Evolutionary conservation across 169 alveolate genomes (phyloP), one percentile per base, ranked within the genome.

Genomic region (Babesia ovata): DNA sequence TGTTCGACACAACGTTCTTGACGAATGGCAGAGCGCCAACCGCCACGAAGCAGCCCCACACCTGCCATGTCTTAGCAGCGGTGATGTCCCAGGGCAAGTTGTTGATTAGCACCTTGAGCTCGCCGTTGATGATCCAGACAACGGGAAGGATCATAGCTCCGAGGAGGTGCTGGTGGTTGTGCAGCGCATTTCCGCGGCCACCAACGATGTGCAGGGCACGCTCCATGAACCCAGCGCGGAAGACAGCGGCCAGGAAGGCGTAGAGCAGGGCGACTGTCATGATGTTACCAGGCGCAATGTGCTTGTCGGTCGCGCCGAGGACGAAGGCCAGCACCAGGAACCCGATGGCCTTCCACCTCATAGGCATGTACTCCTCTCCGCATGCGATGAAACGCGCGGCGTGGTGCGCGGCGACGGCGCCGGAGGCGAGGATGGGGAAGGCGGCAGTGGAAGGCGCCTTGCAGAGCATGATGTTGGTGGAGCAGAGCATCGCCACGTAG

Each of bases 331-430:
- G 65, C 54, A 94, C 79, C 70, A 94, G 85, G 73, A 93, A 70
- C 0, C 92, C 92, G 29, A 95, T 91, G 33, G 97, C 93, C 70
- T 91, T 92, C 96, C 97, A 93, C 33, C 97, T 84, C 88, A 94
- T 79, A 7, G 96, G 96, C 95, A 94, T 87, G 87, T 95, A 94
- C 59, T 93, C 96, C 74, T 95, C 96, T 42, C 97, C 98, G 63
- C 98, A 95, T 44, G 96, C 97, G 74, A 95, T 84, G 71, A 94
- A 95, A 57, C 98, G 93, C 63, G 96, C 93, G 36, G 94, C 94
- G 76, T 95, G 98, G 72, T 95, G 98, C 58, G 94, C 91, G 24
- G 94, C 96, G n/a, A 95, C 97, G 4, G 98, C 96, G 62, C 95
- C 95, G 54, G 97, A 87, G 44, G 94, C 97, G 17, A 94, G 90